These are phyloP conservation scores for Periglandula ipomoeae DNA, from an alignment of 2,329 filamentous ascomycete species.

Conservation along the genomic window DNA sequence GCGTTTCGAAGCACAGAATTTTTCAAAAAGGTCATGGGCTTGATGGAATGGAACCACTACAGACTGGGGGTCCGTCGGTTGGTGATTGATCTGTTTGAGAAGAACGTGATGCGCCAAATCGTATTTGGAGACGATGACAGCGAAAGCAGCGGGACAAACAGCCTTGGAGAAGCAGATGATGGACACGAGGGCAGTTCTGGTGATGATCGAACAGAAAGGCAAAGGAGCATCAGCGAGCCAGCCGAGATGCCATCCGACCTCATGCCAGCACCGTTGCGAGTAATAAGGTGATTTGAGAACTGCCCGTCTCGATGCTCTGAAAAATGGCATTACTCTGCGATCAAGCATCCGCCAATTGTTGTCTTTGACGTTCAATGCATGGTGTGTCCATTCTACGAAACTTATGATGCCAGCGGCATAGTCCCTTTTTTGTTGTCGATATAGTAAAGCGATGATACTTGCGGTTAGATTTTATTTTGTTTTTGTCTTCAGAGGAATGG, in stretches of 20 bases:
- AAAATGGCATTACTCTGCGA: neutral
- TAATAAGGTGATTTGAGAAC: slow-evolving; percentile 17
- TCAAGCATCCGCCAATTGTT: neutral
- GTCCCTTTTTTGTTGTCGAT: neutral
- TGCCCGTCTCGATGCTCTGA: neutral
- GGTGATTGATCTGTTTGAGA: slow-evolving; percentile 90
- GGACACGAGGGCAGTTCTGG: slow-evolving; percentile 41
- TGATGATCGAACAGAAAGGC: slow-evolving; percentile 48
- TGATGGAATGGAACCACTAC: slow-evolving; percentile 86
- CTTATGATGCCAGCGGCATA: neutral
- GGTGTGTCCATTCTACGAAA: neutral
- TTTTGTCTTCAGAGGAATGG: neutral
- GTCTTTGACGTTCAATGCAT: neutral
- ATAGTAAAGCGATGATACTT: neutral
- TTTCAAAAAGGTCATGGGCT: slow-evolving; percentile 75
- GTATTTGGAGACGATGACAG: slow-evolving; percentile 65
- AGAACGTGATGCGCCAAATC: slow-evolving; percentile 73
- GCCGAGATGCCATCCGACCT: slow-evolving; percentile 24
- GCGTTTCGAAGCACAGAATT: slow-evolving; percentile 69
- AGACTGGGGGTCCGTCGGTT: slow-evolving; percentile 78
- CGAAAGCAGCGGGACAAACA: slow-evolving; percentile 55
- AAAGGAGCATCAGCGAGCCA: slow-evolving; percentile 43
- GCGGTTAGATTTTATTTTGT: neutral
- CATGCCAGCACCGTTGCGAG: slow-evolving; percentile 24
- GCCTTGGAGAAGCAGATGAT: slow-evolving; percentile 37